These are phyloP conservation scores for Starmerella vaccinii DNA, from an alignment of 805 yeast species.

Conservation along the genomic window DNA sequence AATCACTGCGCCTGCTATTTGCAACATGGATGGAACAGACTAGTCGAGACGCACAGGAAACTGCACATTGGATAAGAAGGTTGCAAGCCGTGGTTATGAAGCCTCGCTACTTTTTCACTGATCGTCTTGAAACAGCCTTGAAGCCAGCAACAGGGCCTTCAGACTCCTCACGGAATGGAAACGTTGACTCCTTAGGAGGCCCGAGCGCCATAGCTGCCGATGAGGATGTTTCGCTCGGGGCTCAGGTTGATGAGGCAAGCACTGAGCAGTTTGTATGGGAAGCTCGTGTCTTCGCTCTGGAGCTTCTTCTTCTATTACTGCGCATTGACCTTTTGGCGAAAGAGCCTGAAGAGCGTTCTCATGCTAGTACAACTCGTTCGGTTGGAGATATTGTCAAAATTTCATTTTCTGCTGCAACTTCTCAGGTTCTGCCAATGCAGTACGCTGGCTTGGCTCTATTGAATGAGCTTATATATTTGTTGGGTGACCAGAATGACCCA, in stretches of 20 bases:
- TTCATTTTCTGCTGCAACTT: slow-evolving; percentile 72
- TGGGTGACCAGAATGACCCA: slow-evolving; percentile 58
- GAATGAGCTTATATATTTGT: slow-evolving; percentile 49
- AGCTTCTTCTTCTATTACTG: slow-evolving; percentile 29
- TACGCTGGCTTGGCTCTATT: slow-evolving; percentile 57
- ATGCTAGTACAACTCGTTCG: slow-evolving; percentile 24
- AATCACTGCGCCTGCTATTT: slow-evolving; percentile 39
- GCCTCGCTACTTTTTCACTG: slow-evolving; percentile 18
- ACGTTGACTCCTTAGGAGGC: neutral
- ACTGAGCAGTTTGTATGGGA: slow-evolving; percentile 38
- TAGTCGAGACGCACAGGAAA: neutral
- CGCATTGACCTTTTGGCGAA: slow-evolving; percentile 20
- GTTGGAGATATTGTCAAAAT: slow-evolving; percentile 57
- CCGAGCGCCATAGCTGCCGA: slow-evolving; percentile 39
- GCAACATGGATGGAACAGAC: slow-evolving; percentile 52
- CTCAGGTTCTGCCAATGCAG: slow-evolving; percentile 51
- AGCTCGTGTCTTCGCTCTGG: slow-evolving; percentile 34
- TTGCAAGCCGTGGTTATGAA: slow-evolving; percentile 36
- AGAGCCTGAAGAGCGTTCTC: slow-evolving; percentile 20
- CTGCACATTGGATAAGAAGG: slow-evolving; percentile 44
- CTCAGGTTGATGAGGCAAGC: slow-evolving; percentile 18
- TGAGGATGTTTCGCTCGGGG: slow-evolving; percentile 29
- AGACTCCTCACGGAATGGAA: neutral
- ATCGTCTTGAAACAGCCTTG: neutral
- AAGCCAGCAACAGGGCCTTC: neutral